These are phyloP conservation scores for Kodamaea derodonti DNA, from an alignment of 1,139 yeast species.

Conservation along the genomic window DNA sequence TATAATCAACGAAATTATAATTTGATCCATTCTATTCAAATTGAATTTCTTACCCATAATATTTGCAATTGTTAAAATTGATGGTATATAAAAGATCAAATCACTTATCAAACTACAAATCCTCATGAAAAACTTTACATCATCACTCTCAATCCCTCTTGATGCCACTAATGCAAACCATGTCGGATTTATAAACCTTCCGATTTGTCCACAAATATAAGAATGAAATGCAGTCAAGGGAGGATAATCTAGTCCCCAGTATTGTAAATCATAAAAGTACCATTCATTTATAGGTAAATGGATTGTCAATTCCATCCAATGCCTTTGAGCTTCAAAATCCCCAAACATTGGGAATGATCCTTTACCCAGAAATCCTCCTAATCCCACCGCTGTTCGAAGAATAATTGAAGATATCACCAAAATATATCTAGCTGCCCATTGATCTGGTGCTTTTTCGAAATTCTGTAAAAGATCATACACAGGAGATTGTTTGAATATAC, in stretches of 20 bases:
- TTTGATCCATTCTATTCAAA: conserved; percentile 68
- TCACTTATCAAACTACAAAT: conserved; percentile 75
- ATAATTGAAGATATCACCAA: conserved; percentile 72
- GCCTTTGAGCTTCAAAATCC: conserved; percentile 97
- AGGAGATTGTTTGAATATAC: conserved; percentile 27
- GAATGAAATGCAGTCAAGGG: conserved; percentile 95
- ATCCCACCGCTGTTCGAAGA: conserved; percentile 78
- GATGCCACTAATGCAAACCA: conserved; percentile 80
- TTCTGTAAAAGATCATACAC: conserved; percentile 37
- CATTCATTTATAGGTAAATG: conserved; percentile 71
- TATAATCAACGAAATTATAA: conserved; percentile 68
- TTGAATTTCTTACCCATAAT: conserved; percentile 59
- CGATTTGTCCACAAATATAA: conserved; percentile 72
- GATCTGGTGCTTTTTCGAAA: conserved; percentile 64
- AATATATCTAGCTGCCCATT: conserved; percentile 85
- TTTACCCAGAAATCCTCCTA: conserved; percentile 82
- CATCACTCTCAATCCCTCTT: conserved; percentile 68
- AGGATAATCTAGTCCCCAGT: conserved; percentile 98
- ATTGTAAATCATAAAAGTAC: conserved; percentile 85
- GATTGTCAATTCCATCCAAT: conserved; percentile 92
- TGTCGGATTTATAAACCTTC: conserved; percentile 51
- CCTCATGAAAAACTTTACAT: conserved; percentile 80
- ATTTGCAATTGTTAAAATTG: conserved; percentile 63
- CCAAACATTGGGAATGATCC: conserved; percentile 77
- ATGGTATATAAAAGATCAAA: conserved; percentile 71